Conservation (phyloP, 768 basidiomycete genomes). For the Leccinum longicurvipes region DNA sequence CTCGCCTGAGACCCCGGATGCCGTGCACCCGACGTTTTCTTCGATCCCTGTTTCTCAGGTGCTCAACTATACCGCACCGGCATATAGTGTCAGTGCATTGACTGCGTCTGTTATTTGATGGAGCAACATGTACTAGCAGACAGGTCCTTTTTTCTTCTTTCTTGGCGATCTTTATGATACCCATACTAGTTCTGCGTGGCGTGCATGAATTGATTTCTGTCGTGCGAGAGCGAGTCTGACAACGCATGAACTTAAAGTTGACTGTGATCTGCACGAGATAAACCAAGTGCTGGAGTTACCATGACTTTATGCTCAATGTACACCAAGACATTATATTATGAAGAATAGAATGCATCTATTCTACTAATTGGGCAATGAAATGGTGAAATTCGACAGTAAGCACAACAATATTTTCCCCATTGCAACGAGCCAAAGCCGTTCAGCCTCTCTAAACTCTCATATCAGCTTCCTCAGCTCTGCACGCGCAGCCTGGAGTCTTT, state of each 20-base stretch:
- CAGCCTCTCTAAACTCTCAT: conserved; percentile 4
- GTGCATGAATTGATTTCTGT: not conserved
- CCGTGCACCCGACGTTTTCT: not conserved
- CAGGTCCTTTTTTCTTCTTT: not conserved
- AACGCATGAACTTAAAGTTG: not conserved
- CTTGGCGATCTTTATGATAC: not conserved
- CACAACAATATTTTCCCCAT: not conserved
- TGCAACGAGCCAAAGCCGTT: not conserved
- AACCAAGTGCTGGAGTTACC: too few species aligned
- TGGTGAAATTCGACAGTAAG: not conserved
- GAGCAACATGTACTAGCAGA: not conserved
- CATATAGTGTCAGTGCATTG: conserved; percentile 36
- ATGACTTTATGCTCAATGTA: not conserved
- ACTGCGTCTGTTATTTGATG: not conserved
- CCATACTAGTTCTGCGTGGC: not conserved
- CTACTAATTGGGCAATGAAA: not conserved
- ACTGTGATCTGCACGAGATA: not conserved
- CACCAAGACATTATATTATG: not conserved
- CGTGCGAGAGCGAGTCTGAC: not conserved
- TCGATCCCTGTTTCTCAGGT: conserved; percentile 22
- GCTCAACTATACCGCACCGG: conserved; percentile 53
- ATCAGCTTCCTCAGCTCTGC: conserved; percentile 32
- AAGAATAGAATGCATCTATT: not conserved
- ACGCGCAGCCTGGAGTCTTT: conserved; percentile 46
- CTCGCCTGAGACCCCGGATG: not conserved